phyloP scores from a whole-genome alignment of 2,329 filamentous ascomycete species.

The Aurifilum marmelostoma region DNA sequence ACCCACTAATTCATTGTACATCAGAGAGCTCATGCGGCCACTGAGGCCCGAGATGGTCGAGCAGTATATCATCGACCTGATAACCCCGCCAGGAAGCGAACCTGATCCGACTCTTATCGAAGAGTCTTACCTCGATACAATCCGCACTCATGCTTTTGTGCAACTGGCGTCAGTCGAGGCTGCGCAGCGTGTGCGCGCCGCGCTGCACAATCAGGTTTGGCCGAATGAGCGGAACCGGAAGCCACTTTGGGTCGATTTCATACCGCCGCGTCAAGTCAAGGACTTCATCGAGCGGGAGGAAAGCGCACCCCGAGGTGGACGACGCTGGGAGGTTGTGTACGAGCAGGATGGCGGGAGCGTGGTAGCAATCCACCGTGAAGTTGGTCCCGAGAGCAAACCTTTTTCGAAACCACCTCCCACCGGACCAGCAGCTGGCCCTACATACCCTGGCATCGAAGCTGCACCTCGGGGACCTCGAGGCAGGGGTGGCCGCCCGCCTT shows the following conservation, averaged over 20 bases:
- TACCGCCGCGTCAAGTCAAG: slow-evolving; percentile 73
- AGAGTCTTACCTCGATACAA: slow-evolving; percentile 78
- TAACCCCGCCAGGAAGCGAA: slow-evolving; percentile 57
- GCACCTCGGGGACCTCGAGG: slow-evolving; percentile 36
- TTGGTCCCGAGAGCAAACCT: slow-evolving; percentile 37
- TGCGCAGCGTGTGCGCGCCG: slow-evolving; percentile 75
- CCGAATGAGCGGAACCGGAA: slow-evolving; percentile 85
- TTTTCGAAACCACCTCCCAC: slow-evolving; percentile 30
- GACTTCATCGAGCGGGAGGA: slow-evolving; percentile 77
- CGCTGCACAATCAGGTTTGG: slow-evolving; percentile 80
- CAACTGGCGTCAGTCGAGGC: slow-evolving; percentile 69
- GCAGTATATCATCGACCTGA: slow-evolving; percentile 70
- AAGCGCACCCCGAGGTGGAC: slow-evolving; percentile 44
- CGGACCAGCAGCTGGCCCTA: slow-evolving; percentile 28
- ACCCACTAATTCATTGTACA: slow-evolving; percentile 80
- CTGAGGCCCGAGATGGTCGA: slow-evolving; percentile 70
- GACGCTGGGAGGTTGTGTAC: slow-evolving; percentile 76
- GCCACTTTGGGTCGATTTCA: slow-evolving; percentile 84
- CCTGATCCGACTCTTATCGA: slow-evolving; percentile 60
- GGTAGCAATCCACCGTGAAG: slow-evolving; percentile 61
- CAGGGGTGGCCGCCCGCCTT: slow-evolving; percentile 32
- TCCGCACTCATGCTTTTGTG: slow-evolving; percentile 87
- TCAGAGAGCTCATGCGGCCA: slow-evolving; percentile 87
- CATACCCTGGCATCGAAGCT: slow-evolving; percentile 34
- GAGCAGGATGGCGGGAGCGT: slow-evolving; percentile 57